Base-by-base conservation (phyloP, 345 rosid genomes). In the Salix brachista region DNA sequence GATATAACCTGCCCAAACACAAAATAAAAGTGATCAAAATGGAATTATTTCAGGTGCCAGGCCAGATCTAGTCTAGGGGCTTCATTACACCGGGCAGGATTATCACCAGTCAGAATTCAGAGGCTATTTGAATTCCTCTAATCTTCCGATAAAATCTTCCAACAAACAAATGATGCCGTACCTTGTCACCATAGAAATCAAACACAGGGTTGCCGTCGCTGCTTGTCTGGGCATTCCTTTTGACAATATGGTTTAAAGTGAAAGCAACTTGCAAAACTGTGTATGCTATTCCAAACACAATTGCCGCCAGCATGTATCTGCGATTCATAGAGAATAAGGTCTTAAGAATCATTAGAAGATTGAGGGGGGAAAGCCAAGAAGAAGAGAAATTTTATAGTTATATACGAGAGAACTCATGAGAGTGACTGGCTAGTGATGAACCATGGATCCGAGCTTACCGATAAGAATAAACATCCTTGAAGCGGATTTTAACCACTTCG, bases 161-260 rank as follows among this genome's bases (percentile, higher is more conserved):
- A 0, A 34, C 37, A 5, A 34, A 5, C 37, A 34, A 34, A 34
- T 34, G 37, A 34, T 34, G 37, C 37, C 37, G 37, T 34, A 64
- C 86, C 86, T 83, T 78, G 48, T 86, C 86, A 1, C 79, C 84
- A 10, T 77, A 86, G 46, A 86, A 83, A 52, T 79, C 81, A 75
- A 86, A 69, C 16, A 48, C 18, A 41, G 69, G 65, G 62, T 65
- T 28, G 13, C 67, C 26, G 6, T 80, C 77, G 10, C 79, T 67
- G 32, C 14, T 61, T 30, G 41, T 54, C 18, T 17, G 2, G 6
- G 41, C 61, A 32, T 83, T 83, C 8, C 82, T 74, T 1, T 71
- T 75, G 77, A 77, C 70, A 25, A 80, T 34, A 32, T 75, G 14
- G 70, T 30, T 67, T 16, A 86, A 6, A 21, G 78, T 39, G 65